These are phyloP conservation scores for Allium sativum DNA, from an alignment of 106 monocot species.

Conservation along the genomic window DNA sequence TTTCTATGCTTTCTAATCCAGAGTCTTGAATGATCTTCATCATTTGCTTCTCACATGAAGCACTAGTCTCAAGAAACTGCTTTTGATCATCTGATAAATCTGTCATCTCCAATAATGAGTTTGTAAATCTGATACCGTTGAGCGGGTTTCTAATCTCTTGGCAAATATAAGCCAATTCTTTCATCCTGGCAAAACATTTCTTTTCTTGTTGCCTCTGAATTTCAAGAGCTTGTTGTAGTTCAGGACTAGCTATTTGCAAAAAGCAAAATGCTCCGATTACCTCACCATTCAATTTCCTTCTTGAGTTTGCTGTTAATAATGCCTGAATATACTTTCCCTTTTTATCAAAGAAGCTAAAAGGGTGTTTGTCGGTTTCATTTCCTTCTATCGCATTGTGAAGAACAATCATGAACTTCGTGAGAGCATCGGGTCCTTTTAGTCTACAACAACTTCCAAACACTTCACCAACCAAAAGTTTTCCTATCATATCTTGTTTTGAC, in stretches of 20 bases:
- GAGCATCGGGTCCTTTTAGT: conserved; percentile 75
- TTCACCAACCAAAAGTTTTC: conserved; percentile 80
- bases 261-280: conserved; percentile 86
- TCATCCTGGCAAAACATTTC: conserved; percentile 76
- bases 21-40: conserved; percentile 58
- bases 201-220: conserved; percentile 85
- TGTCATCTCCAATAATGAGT: conserved; percentile 68
- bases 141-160: conserved; percentile 90
- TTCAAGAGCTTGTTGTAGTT: conserved; percentile 77
- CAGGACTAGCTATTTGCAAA: conserved; percentile 85
- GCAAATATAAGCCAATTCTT: conserved; percentile 83
- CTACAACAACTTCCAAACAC: conserved; percentile 80
- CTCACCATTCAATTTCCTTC: conserved; percentile 55
- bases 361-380: conserved; percentile 77
- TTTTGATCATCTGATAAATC: conserved; percentile 82
- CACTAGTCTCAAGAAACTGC: conserved; percentile 81
- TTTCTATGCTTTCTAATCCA: conserved; percentile 62
- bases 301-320: conserved; percentile 75
- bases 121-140: conserved; percentile 74
- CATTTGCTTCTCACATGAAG: conserved; percentile 85
- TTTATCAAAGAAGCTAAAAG: conserved; percentile 73
- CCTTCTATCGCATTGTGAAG: conserved; percentile 83
- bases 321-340: conserved; percentile 81
- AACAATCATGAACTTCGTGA: conserved; percentile 93
- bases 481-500: conserved; percentile 54